Conservation (phyloP, 2,329 filamentous ascomycete species). For the Mycosphaerella sp. region DNA sequence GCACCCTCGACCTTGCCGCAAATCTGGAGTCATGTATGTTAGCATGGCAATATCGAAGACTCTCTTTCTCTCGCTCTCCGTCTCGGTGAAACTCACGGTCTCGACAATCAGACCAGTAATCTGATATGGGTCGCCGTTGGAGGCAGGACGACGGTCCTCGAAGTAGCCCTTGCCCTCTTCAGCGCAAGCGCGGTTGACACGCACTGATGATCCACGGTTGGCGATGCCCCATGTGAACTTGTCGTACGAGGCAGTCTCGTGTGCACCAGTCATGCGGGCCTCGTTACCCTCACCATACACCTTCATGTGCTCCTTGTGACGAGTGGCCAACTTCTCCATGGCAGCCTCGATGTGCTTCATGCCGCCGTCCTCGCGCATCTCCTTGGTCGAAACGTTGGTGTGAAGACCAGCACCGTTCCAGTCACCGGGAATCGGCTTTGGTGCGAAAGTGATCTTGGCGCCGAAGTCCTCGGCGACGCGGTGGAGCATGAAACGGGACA, state of each 20-base stretch:
- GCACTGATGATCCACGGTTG: slow-evolving; percentile 90
- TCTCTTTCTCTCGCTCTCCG: not conserved
- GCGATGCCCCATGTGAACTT: slow-evolving; percentile 91
- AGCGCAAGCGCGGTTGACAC: slow-evolving; percentile 79
- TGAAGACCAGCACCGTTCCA: slow-evolving; percentile 97
- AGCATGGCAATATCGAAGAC: slow-evolving; percentile 2
- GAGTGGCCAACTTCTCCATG: slow-evolving; percentile 52
- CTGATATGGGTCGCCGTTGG: slow-evolving; percentile 83
- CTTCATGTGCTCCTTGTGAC: slow-evolving; percentile 60
- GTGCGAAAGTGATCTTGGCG: slow-evolving; percentile 88
- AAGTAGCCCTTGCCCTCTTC: slow-evolving; percentile 94
- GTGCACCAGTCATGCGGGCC: slow-evolving; percentile 80
- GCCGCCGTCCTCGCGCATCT: slow-evolving; percentile 84
- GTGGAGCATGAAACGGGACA: slow-evolving; percentile 81
- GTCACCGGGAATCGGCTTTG: slow-evolving; percentile 91
- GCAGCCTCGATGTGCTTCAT: slow-evolving; percentile 88
- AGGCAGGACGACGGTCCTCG: slow-evolving; percentile 62
- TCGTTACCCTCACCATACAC: slow-evolving; percentile 97
- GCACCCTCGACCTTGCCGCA: slow-evolving; percentile 47
- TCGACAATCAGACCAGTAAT: slow-evolving; percentile 76
- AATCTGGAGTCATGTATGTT: slow-evolving; percentile 27
- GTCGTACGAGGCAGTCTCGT: slow-evolving; percentile 93
- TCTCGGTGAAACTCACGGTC: slow-evolving; percentile 41
- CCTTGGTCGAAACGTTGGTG: slow-evolving; percentile 85
- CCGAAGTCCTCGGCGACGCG: slow-evolving; percentile 95